Evolutionary conservation across 768 basidiomycete genomes (phyloP).

Genomic region (Psilocybe cubensis): DNA sequence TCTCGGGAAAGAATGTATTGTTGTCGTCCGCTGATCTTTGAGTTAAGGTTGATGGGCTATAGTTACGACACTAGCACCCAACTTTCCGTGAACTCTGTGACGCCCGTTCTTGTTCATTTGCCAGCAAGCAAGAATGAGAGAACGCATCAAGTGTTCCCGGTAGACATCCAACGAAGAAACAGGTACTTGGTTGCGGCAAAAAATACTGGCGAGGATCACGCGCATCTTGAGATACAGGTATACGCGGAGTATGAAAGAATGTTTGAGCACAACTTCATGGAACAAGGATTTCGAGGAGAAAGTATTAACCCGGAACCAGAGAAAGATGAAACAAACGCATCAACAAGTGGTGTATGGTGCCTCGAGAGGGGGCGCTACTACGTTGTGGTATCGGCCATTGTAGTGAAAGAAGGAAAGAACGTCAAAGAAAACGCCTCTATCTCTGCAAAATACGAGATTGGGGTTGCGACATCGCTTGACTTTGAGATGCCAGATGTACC

Average conservation of each 20-base stretch:
- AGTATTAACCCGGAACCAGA: slow-evolving; percentile 2
- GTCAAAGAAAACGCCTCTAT: background rate
- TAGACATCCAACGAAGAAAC: slow-evolving; percentile 6
- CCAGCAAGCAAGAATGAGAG: background rate
- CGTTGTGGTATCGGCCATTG: slow-evolving; percentile 10
- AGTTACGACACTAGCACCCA: slow-evolving; percentile 10
- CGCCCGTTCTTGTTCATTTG: slow-evolving; percentile 13
- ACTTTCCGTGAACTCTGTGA: slow-evolving; percentile 7
- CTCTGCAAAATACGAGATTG: slow-evolving; percentile 11
- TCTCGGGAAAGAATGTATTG: background rate
- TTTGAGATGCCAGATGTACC: slow-evolving; percentile 6
- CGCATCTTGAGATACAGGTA: slow-evolving; percentile 1
- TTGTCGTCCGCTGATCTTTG: background rate
- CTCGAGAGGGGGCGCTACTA: slow-evolving; percentile 10
- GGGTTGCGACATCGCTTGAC: slow-evolving; percentile 7
- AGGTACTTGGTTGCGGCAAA: slow-evolving; percentile 10
- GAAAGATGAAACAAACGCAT: slow-evolving; percentile 1
- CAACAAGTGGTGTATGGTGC: slow-evolving; percentile 9
- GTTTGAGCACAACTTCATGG: slow-evolving; percentile 10
- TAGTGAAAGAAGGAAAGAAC: background rate
- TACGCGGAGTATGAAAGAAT: slow-evolving; percentile 8
- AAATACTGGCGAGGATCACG: slow-evolving; percentile 1
- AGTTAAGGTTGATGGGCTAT: slow-evolving; percentile 7
- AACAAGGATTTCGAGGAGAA: slow-evolving; percentile 4
- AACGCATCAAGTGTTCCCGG: slow-evolving; percentile 12